Evolutionary conservation across 805 yeast genomes (phyloP).

Genomic region (Zygosaccharomyces kombuchaensis): DNA sequence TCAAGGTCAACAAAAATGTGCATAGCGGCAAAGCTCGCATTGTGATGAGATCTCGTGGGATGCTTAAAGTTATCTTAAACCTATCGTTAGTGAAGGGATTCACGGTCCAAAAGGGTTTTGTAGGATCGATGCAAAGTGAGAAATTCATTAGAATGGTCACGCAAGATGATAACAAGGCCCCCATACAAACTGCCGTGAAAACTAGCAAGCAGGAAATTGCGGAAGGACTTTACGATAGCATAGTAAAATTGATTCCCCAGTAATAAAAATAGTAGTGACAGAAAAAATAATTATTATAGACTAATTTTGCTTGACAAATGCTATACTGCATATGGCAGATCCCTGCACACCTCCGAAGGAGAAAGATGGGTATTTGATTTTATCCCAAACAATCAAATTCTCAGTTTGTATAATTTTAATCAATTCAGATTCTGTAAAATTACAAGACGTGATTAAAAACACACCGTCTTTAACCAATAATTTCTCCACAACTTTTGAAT

Average conservation of each 20-base stretch:
- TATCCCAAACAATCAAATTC: slow-evolving; percentile 54
- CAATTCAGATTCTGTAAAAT: slow-evolving; percentile 82
- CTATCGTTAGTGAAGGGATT: slow-evolving; percentile 59
- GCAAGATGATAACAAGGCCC: slow-evolving; percentile 56
- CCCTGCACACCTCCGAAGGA: slow-evolving; percentile 90
- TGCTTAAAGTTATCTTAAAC: slow-evolving; percentile 77
- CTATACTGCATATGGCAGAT: slow-evolving; percentile 80
- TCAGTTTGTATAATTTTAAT: slow-evolving; percentile 46
- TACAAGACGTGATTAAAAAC: slow-evolving; percentile 82
- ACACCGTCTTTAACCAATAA: slow-evolving; percentile 56
- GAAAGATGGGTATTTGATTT: slow-evolving; percentile 72
- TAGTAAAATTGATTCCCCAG: slow-evolving; percentile 18
- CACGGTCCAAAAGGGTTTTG: slow-evolving; percentile 71
- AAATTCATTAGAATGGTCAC: slow-evolving; percentile 76
- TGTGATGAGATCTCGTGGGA: slow-evolving; percentile 88
- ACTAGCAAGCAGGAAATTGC: slow-evolving; percentile 61
- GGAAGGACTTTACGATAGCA: slow-evolving; percentile 47
- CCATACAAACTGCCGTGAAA: slow-evolving; percentile 79
- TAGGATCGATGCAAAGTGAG: slow-evolving; percentile 77
- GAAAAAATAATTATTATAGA: slow-evolving; percentile 10
- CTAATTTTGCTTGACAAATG: slow-evolving; percentile 48
- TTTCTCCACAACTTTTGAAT: slow-evolving; percentile 55
- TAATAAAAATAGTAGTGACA: slow-evolving; percentile 7
- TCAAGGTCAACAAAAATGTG: slow-evolving; percentile 65
- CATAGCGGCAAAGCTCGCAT: slow-evolving; percentile 51